Base-by-base conservation (phyloP, 2,329 filamentous ascomycete genomes). In the Stromatinia cepivora region DNA sequence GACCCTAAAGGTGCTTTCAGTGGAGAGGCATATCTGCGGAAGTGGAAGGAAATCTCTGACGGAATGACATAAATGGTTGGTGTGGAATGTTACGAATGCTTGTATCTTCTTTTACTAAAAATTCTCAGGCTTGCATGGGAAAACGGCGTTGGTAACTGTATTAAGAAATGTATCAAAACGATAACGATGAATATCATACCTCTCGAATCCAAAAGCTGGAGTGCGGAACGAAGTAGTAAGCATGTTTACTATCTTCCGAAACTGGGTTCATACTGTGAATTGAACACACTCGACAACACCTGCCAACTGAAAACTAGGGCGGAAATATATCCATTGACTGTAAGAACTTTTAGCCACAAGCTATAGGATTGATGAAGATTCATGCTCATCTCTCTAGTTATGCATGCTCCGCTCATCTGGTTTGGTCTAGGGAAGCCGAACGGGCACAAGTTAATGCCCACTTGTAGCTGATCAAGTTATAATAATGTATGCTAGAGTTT, bases 1-100 rank as follows among this genome's bases (percentile, higher is more conserved):
- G 82, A 85, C 73, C 83, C 83, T 34, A 81, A 84, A 72, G 88
- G 89, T 22, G 86, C 88, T 15, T 82, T 86, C 73, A 86, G 86
- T 76, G 86, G 89, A n/a, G 80, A 84, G 73, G 79, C 84, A 54
- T 92, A 90, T 77, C 81, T 92, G 59, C 81, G 85, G 72, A 83
- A 84, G 75, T 92, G 89, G 90, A 92, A 91, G 83, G 39, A 64
- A 25, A 17, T 20, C 34, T 66, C 59, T 64, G 58, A 69, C 48
- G 58, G 50, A 46, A 46, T 53, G 67, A 56, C 52, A n/a, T 69
- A 39, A 53, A 56, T 22, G 57, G 57, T 39, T 65, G 34, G 31
- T 46, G 50, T 36, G 42, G 15, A 46, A 9, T 58, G 54, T 52
- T 46, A 67, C 42, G 57, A 31, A 10, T 50, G 59, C 3, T 34